phyloP scores from a whole-genome alignment of 2,329 filamentous ascomycete genomes.

The Scedosporium apiospermum region DNA sequence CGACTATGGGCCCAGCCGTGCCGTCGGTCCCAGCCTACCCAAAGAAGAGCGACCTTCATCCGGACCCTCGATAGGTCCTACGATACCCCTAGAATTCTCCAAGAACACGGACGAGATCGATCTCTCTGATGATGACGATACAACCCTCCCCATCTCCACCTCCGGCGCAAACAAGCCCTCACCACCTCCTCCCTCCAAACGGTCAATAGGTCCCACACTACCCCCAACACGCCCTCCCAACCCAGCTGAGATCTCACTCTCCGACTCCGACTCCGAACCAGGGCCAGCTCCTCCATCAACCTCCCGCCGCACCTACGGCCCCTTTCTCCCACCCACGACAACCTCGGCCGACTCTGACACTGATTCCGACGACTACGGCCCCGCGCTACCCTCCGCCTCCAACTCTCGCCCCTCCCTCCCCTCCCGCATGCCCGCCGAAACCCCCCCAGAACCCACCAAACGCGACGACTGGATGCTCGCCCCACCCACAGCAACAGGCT shows the following conservation, averaged over 20 bases:
- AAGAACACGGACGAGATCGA: constrained; percentile 31
- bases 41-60: neutral
- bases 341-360: constrained; percentile 28
- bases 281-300: constrained; percentile 10
- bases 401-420: constrained; percentile 36
- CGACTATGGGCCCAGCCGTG: constrained; percentile 29
- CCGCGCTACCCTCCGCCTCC: constrained; percentile 42
- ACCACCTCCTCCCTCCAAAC: neutral
- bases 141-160: constrained; percentile 11
- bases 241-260: constrained; percentile 20
- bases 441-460: constrained; percentile 34
- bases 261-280: constrained; percentile 26
- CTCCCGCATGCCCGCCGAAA: constrained; percentile 19
- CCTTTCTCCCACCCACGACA: constrained; percentile 31
- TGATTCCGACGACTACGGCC: constrained; percentile 46
- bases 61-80: constrained; percentile 16
- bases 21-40: constrained; percentile 13
- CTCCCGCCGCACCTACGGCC: constrained; percentile 26
- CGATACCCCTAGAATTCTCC: constrained; percentile 11
- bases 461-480: constrained; percentile 82
- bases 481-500: constrained; percentile 47
- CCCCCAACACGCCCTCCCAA: constrained; percentile 21
- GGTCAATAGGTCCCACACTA: constrained; percentile 17
- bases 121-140: constrained; percentile 26
- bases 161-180: constrained; percentile 3